Evolutionary conservation across 164 flowering plant genomes (phyloP).

Genomic region (Santalum album): DNA sequence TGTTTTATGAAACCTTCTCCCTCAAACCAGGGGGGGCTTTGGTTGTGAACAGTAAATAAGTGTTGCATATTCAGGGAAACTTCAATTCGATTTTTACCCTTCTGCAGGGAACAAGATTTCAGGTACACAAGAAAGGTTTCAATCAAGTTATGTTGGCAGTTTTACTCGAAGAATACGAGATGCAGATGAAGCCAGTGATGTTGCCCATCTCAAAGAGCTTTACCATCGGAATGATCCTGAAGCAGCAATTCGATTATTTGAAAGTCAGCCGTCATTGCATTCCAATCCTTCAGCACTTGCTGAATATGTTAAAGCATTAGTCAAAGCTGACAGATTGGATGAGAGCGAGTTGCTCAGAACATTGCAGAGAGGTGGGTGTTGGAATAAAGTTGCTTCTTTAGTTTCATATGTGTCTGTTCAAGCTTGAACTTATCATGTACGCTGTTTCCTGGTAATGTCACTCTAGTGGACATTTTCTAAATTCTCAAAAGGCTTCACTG

Average conservation of each 20-base stretch:
- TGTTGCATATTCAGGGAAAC: too few species aligned
- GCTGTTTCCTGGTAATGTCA: too few species aligned
- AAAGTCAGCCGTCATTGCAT: slow-evolving; percentile 75
- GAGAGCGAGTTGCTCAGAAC: slow-evolving; percentile 76
- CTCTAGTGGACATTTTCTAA: too few species aligned
- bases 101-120: slow-evolving; percentile 33
- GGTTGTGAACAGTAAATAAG: too few species aligned
- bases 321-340: slow-evolving; percentile 79
- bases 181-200: slow-evolving; percentile 44
- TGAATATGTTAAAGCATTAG: slow-evolving; percentile 89
- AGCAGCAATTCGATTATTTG: slow-evolving; percentile 79
- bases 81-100: too few species aligned
- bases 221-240: slow-evolving; percentile 74
- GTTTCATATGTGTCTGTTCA: not conserved
- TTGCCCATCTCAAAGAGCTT: slow-evolving; percentile 65
- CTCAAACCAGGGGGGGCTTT: too few species aligned
- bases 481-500: too few species aligned
- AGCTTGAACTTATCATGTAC: not conserved
- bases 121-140: slow-evolving; percentile 39
- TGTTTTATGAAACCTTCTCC: too few species aligned
- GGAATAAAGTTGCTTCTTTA: not conserved
- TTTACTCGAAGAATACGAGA: slow-evolving; percentile 73
- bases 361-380: slow-evolving; percentile 69
- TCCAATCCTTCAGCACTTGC: slow-evolving; percentile 73
- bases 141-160: slow-evolving; percentile 70